Percentiles rank a stretch among this genome's conserved stretches.
phyloP scores from a whole-genome alignment of 768 basidiomycete species.

The Termitomyces sp. region DNA sequence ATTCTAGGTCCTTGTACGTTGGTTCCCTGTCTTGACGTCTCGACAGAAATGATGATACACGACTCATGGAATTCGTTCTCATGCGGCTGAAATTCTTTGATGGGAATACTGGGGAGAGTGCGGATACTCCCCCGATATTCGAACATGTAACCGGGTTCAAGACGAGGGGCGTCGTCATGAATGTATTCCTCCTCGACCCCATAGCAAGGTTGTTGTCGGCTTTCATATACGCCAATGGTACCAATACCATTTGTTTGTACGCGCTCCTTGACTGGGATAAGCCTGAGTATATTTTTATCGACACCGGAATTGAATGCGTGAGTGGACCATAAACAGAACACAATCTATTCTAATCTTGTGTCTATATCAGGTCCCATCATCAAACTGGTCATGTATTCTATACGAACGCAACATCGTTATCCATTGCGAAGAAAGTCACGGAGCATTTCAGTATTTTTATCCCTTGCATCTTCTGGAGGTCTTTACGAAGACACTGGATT shows the following conservation, averaged over 20 bases:
- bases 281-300: conserved; percentile 67
- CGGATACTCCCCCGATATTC: conserved; percentile 45
- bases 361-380: conserved; percentile 50
- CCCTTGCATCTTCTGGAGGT: conserved; percentile 44
- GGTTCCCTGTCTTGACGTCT: conserved; percentile 3
- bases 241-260: conserved; percentile 60
- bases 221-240: conserved; percentile 59
- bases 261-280: conserved; percentile 66
- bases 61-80: conserved; percentile 69
- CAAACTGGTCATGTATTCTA: conserved; percentile 78
- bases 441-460: conserved; percentile 69
- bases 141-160: conserved; percentile 61
- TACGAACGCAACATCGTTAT: conserved; percentile 67
- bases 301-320: conserved; percentile 74
- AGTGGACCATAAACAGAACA: conserved; percentile 26
- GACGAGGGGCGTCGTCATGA: conserved; percentile 71
- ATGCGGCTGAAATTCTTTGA: conserved; percentile 66
- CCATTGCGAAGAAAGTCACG: conserved; percentile 68
- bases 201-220: conserved; percentile 58
- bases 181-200: conserved; percentile 73
- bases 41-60: conserved; percentile 54
- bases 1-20: conserved; percentile 13
- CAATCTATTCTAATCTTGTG: conserved; percentile 3
- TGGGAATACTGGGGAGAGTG: conserved; percentile 39
- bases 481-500: conserved; percentile 28